Percentiles rank a stretch among this genome's conserved stretches.
Evolutionary conservation across 2,329 filamentous ascomycete genomes (phyloP).

Genomic region (Cladosporium sp.): DNA sequence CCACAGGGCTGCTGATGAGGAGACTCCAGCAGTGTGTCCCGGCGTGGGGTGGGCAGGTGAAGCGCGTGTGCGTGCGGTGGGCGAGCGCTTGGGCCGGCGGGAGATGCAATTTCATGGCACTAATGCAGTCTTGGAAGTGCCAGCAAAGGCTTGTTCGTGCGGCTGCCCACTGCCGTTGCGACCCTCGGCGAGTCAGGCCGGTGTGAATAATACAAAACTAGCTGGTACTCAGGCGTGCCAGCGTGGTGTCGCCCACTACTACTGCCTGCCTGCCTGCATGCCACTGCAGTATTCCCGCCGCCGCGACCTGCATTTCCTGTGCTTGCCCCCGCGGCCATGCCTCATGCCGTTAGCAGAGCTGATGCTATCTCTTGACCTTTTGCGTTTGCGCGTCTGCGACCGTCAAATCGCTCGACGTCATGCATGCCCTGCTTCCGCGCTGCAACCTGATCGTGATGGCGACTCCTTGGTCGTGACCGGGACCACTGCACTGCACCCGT

Average conservation of each 20-base stretch:
- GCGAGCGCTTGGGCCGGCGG: not conserved
- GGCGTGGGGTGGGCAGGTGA: not conserved
- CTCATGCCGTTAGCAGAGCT: constrained; percentile 1
- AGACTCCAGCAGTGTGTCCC: not conserved
- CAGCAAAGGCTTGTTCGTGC: not conserved
- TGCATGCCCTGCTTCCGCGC: not conserved
- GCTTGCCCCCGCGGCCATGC: not conserved
- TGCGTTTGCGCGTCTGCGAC: not conserved
- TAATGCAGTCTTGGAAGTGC: not conserved
- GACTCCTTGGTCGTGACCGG: not conserved
- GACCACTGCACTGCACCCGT: not conserved
- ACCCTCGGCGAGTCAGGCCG: not conserved
- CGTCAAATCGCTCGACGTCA: not conserved
- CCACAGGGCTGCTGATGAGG: constrained; percentile 6
- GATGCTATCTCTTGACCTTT: not conserved
- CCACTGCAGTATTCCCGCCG: not conserved
- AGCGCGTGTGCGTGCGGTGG: not conserved
- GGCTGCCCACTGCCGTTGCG: not conserved
- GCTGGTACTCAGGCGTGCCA: not conserved
- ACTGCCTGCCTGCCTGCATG: not conserved
- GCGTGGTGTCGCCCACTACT: not conserved
- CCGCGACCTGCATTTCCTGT: not conserved
- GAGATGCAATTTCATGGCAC: not conserved
- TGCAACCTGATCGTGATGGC: not conserved
- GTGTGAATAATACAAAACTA: not conserved